Evolutionary conservation across 441 rosid genomes (phyloP).

Genomic region (Hura crepitans): DNA sequence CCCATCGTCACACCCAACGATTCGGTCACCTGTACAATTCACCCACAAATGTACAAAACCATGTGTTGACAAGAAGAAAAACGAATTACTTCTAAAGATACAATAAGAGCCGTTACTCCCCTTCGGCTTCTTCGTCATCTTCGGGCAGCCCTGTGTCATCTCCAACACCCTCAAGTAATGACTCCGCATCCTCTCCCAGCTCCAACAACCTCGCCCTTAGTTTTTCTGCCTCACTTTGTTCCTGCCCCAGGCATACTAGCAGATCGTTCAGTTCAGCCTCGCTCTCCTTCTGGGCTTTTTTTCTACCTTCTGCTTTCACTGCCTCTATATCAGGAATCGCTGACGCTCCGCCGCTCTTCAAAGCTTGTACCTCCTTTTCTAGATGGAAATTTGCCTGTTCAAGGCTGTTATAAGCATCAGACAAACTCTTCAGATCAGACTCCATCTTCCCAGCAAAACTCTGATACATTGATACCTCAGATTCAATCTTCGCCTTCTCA

Average conservation of each 20-base stretch:
- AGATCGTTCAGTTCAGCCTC: conserved; percentile 89
- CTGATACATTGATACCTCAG: conserved; percentile 62
- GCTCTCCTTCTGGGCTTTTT: conserved; percentile 94
- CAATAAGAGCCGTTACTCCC: conserved; percentile 34
- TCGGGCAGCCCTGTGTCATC: conserved; percentile 72
- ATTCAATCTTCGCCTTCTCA: conserved; percentile 64
- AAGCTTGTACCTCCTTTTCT: conserved; percentile 64
- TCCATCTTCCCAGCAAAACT: conserved; percentile 73
- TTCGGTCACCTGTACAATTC: conserved; percentile 34
- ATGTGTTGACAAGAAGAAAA: conserved; percentile 7
- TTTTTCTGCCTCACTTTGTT: conserved; percentile 88
- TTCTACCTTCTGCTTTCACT: conserved; percentile 73
- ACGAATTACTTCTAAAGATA: neutral
- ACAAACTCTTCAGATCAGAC: conserved; percentile 76
- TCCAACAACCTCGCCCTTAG: conserved; percentile 63
- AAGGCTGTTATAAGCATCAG: conserved; percentile 87
- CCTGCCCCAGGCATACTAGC: conserved; percentile 96
- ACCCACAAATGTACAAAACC: conserved; percentile 33
- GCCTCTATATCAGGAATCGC: conserved; percentile 51
- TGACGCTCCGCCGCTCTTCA: conserved; percentile 54
- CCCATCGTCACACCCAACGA: conserved; percentile 9
- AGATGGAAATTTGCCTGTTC: conserved; percentile 77
- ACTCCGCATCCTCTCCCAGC: conserved; percentile 82
- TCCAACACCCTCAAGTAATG: conserved; percentile 80
- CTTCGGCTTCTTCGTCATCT: conserved; percentile 58